Base-by-base conservation (phyloP, 306 rosid species). In the Pterocarpus macrocarpus region DNA sequence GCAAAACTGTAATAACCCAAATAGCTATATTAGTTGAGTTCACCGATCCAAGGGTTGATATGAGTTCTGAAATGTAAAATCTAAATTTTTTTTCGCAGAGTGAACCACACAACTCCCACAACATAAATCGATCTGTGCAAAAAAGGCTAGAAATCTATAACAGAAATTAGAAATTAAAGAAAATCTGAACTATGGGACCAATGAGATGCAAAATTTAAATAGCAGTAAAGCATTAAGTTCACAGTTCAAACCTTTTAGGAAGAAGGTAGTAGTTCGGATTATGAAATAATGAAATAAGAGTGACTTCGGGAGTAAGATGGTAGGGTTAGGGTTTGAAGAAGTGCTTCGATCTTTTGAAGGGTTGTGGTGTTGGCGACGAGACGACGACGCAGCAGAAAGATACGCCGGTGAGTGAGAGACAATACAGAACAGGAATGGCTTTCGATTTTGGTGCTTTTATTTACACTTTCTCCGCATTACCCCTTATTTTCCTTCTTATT, bases 291-390 rank as follows among this genome's bases (percentile, higher is more conserved):
- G 79, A 32, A 22, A 22, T 22, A 22, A 22, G 28, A 22, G 28
- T 1, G 1, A 22, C 28, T 22, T 1, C 28, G 44, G n/a, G 6
- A 38, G 41, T 38, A 5, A 38, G 62, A 57, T 41, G 58, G 12
- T 0, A 77, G 77, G 63, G 66, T 56, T 71, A 74, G 88, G 86
- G 68, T 80, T 82, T 81, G 50, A 45, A 9, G 14, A 45, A 45
- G 13, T 45, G 50, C 3, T 45, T 45, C 10, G 50, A 45, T 45
- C 11, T 45, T 45, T 45, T 3, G 50, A 45, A 45, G 50, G 50
- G 13, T 45, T 3, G 50, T 45, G 50, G 50, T 45, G 14, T 9
- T 45, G 50, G 50, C 50, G 13, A 45, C 50, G 38, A 38, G 70
- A 64, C 32, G 65, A 67, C 82, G 47, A 59, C 59, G 78, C 71